These are phyloP conservation scores for Ramaria rubella DNA, from an alignment of 768 basidiomycete genomes.

Conservation along the genomic window DNA sequence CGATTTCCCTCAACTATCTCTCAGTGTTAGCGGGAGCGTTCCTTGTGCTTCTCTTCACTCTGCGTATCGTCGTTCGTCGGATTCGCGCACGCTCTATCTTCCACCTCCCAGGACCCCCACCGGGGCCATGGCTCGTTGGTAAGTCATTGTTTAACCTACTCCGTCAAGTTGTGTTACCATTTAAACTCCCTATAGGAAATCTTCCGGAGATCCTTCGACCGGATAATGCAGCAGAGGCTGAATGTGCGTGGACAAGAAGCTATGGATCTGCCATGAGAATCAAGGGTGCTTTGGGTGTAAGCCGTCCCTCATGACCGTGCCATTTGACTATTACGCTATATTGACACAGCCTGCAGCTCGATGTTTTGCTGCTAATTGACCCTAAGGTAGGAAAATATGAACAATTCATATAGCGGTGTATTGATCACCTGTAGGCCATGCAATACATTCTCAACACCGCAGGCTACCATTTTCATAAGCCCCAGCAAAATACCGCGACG, in stretches of 20 bases:
- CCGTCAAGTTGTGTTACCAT: too few relatives aligned
- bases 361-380: background rate
- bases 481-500: background rate
- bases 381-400: background rate
- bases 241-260: constrained; percentile 13
- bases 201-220: constrained; percentile 3
- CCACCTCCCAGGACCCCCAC: background rate
- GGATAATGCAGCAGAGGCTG: constrained; percentile 17
- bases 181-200: background rate
- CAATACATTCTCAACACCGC: constrained; percentile 25
- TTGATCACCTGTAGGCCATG: constrained; percentile 14
- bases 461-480: constrained; percentile 21
- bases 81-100: too few relatives aligned
- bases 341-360: background rate
- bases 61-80: too few relatives aligned
- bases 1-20: too few relatives aligned
- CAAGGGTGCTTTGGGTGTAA: constrained; percentile 14
- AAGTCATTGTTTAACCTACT: too few relatives aligned
- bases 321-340: constrained; percentile 10
- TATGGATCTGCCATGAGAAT: constrained; percentile 19
- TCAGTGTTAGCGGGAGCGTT: too few relatives aligned
- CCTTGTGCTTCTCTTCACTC: too few relatives aligned
- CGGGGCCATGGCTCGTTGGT: constrained; percentile 1
- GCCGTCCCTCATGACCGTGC: background rate
- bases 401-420: background rate